Evolutionary conservation across 164 flowering plant genomes (phyloP), one percentile per base, ranked within the genome.

Genomic region (Cinnamomum micranthum): DNA sequence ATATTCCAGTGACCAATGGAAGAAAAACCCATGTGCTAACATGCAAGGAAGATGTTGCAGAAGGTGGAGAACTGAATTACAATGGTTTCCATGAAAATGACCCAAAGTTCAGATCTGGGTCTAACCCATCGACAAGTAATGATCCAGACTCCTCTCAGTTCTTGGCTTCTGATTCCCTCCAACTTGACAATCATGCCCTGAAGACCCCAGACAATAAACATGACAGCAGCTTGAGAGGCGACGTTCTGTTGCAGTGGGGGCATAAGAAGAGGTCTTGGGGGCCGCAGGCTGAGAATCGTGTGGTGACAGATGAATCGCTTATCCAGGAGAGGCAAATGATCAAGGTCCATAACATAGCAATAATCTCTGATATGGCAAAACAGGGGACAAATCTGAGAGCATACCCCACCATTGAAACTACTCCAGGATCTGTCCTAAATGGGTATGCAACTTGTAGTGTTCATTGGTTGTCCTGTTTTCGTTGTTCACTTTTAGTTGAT

Each of bases 241-340:
- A 41, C 0, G 85, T 78, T 47, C 55, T 84, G 67, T 68, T 81
- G 76, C 86, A 84, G 68, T 84, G 86, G 86, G 86, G 86, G 23
- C 86, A 81, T 1, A 80, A 79, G 62, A 84, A 84, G 80, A 81
- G 86, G 66, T 80, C 86, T 1, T 58, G 86, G 11, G 77, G 82
- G 33, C 69, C 84, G 20, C 76, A 84, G 50, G 63, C 81, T 1
- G 83, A 74, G 60, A 75, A 71, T 4, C 73, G 79, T n/a, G 35
- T 71, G 31, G 47, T 65, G n/a, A 41, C 70, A n/a, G 81, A 78
- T 76, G 79, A 76, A 11, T 72, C 82, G 3, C 70, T 79, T 3
- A 70, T 28, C 24, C 80, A 74, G 75, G 20, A 69, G 22, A 73
- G 83, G 51, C 85, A 77, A 58, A 68, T 75, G 58, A 51, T 74